phyloP scores from a whole-genome alignment of 2,329 filamentous ascomycete genomes.

The Colletotrichum sp. region DNA sequence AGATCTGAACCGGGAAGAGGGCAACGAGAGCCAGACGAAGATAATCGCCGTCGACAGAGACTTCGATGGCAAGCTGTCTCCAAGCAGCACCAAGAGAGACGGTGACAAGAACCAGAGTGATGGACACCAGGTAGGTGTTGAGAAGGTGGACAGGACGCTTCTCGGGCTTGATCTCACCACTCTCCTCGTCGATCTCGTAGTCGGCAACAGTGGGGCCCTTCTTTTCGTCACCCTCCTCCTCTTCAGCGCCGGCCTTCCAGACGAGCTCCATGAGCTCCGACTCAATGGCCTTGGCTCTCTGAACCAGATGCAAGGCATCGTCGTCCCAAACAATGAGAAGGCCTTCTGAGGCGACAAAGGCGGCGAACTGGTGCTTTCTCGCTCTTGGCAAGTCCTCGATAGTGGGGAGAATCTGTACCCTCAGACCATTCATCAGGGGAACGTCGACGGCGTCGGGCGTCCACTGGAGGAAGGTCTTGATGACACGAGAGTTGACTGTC shows the following conservation, averaged over 20 bases:
- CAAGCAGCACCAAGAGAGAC: conserved; percentile 73
- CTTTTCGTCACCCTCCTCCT: conserved; percentile 58
- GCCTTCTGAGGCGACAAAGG: conserved; percentile 74
- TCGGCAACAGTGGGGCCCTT: conserved; percentile 49
- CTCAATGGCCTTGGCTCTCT: conserved; percentile 75
- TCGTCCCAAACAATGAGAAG: conserved; percentile 85
- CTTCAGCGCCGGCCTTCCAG: conserved; percentile 66
- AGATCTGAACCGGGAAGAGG: conserved; percentile 74
- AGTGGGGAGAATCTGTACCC: conserved; percentile 76
- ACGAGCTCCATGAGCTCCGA: conserved; percentile 79
- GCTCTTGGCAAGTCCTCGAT: conserved; percentile 73
- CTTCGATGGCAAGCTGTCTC: conserved; percentile 71
- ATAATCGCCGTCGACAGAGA: conserved; percentile 67
- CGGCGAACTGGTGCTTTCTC: conserved; percentile 80
- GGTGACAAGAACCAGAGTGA: conserved; percentile 70
- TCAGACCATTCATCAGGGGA: conserved; percentile 76
- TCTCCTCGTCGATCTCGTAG: conserved; percentile 73
- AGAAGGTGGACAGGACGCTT: conserved; percentile 70
- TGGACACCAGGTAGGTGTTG: conserved; percentile 71
- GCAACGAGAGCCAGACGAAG: conserved; percentile 68
- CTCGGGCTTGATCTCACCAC: conserved; percentile 68
- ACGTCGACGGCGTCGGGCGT: conserved; percentile 76
- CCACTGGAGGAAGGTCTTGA: conserved; percentile 78
- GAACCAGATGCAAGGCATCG: conserved; percentile 72
- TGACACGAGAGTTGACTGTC: conserved; percentile 81